Conservation (phyloP, 1,284 basidiomycete genomes). For the Rhodotorula glutinis region DNA sequence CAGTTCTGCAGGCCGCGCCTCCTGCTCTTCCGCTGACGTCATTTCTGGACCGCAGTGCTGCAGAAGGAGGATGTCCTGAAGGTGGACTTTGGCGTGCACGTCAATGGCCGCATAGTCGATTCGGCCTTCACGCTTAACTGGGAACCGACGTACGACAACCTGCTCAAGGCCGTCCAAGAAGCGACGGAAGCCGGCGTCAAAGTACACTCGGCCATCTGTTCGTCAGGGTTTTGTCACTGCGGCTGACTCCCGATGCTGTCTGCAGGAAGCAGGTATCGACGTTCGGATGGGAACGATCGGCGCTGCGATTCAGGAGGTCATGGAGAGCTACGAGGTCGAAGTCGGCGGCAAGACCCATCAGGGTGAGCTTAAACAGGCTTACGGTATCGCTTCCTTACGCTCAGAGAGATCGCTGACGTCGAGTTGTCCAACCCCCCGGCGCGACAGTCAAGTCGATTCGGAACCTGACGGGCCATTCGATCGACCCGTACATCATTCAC, state of each 20-base stretch:
- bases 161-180: conserved; percentile 87
- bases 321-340: conserved; percentile 98
- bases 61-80: conserved; percentile 85
- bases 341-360: conserved; percentile 78
- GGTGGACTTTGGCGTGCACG: conserved; percentile 96
- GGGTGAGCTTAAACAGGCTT: conserved; percentile 55
- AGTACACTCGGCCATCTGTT: conserved; percentile 52
- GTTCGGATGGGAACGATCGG: conserved; percentile 90
- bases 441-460: conserved; percentile 79
- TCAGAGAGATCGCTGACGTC: too few species aligned
- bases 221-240: neutral
- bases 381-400: neutral
- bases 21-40: neutral
- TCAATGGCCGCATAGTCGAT: conserved; percentile 88
- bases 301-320: conserved; percentile 91
- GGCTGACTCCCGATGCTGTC: too few species aligned
- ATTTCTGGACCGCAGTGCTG: conserved; percentile 58
- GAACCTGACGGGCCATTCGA: conserved; percentile 88
- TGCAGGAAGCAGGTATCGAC: conserved; percentile 92
- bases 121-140: conserved; percentile 92
- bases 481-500: conserved; percentile 84
- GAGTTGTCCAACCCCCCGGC: neutral
- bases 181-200: conserved; percentile 88
- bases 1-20: too few species aligned
- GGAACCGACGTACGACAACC: conserved; percentile 82